Conservation (phyloP, 129 eudicot species). For the Smallanthus sonchifolius region DNA sequence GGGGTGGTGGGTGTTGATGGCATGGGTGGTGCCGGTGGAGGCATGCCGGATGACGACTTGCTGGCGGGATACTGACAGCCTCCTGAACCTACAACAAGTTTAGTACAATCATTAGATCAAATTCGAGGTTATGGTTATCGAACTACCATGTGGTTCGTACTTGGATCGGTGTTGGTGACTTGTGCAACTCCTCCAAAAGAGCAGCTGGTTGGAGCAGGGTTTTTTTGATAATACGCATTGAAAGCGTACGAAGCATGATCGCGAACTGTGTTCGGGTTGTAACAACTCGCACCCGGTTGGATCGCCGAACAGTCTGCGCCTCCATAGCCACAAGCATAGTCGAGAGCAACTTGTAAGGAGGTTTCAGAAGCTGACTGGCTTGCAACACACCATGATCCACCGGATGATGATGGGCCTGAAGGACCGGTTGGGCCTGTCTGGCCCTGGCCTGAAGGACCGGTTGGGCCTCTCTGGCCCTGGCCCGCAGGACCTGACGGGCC, state of each 20-base stretch:
- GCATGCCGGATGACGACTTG: conserved; percentile 30
- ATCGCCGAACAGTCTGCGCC: conserved; percentile 92
- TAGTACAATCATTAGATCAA: not conserved
- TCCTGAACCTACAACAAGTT: conserved; percentile 56
- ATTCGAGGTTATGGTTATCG: not conserved
- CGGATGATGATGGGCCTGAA: conserved; percentile 33
- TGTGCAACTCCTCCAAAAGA: conserved; percentile 92
- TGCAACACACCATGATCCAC: conserved; percentile 92
- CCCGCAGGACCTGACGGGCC: conserved; percentile 24
- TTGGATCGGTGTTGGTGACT: conserved; percentile 71
- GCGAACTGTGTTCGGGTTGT: conserved; percentile 68
- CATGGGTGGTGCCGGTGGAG: conserved; percentile 34
- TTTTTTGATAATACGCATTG: conserved; percentile 87
- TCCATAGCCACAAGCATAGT: conserved; percentile 96
- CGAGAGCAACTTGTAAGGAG: conserved; percentile 84
- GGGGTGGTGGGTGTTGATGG: conserved; percentile 31
- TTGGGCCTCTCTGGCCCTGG: conserved; percentile 25
- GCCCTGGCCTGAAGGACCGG: conserved; percentile 31
- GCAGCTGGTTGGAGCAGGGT: conserved; percentile 88
- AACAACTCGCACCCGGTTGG: conserved; percentile 70
- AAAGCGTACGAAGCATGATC: conserved; percentile 96
- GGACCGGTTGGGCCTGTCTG: conserved; percentile 31
- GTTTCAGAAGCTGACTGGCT: conserved; percentile 73
- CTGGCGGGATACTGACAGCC: conserved; percentile 56
- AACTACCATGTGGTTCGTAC: conserved; percentile 41